Evolutionary conservation across 129 eudicot species (phyloP), one percentile per base, ranked within the genome.

Genomic region (Artemisia argyi): DNA sequence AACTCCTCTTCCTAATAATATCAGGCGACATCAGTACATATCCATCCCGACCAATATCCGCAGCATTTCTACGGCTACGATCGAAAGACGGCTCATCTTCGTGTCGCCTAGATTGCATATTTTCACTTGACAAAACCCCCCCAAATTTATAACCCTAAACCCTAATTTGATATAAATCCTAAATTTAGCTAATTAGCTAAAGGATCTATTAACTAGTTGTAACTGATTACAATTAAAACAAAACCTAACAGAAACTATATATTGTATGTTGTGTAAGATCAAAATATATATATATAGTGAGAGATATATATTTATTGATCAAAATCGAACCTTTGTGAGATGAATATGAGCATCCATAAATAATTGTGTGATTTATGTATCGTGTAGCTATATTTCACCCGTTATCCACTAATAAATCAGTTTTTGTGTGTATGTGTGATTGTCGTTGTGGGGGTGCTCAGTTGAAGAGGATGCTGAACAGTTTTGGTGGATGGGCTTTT

Each of bases 61-160:
- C 10, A 59, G 73, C 58, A 66, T 69, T 73, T n/a, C 86, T 72
- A 22, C 73, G 78, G 56, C 58, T 65, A 58, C 82, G 63, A 17
- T 61, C 76, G 59, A 13, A 61, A 2, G 71, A 64, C 51, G 83
- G 73, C 53, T 65, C 74, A 66, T 76, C 73, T 32, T 81, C 74
- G 42, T 66, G 76, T 67, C 86, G 75, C 64, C 81, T 72, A 66
- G 75, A 74, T 78, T 79, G 79, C 85, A 85, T 84, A 84, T 64
- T 56, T 76, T 63, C 49, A 73, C 39, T 44, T 28, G 44, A 17
- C 9, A 69, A 69, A 80, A 51, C 60, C 18, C 66, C 79, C 72
- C 67, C n/a, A 74, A 68, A 69, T 68, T 8, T 52, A 11, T 42
- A 78, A 71, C 68, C 80, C 80, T 76, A 39, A 65, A 32, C 42